Percentiles rank a stretch among this genome's conserved stretches.
Conservation (phyloP, 257 asterid genomes). For the Henckelia pumila region DNA sequence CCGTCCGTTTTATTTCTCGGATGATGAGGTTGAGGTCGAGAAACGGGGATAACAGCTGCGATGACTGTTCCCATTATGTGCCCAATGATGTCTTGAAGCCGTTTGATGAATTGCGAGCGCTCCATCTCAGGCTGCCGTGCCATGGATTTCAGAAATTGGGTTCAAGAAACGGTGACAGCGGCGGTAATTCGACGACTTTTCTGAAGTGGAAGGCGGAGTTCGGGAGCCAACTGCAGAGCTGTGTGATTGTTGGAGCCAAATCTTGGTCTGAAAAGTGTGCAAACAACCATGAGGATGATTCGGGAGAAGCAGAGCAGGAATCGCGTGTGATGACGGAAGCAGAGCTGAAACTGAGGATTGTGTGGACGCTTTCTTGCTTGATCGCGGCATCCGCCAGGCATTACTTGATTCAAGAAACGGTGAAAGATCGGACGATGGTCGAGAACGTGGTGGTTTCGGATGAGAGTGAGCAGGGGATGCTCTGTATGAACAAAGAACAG, state of each 20-base stretch:
- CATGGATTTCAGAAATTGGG: slow-evolving; percentile 19
- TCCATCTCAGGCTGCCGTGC: slow-evolving; percentile 47
- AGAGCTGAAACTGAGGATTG: slow-evolving; percentile 55
- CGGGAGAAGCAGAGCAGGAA: slow-evolving; percentile 1
- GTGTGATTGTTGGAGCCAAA: slow-evolving; percentile 60
- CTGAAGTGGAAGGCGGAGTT: slow-evolving; percentile 74
- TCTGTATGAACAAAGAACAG: slow-evolving; percentile 48
- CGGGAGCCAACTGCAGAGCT: slow-evolving; percentile 59
- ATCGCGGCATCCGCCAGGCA: slow-evolving; percentile 72
- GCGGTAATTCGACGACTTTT: slow-evolving; percentile 24
- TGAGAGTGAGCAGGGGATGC: slow-evolving; percentile 53
- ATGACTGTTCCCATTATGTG: slow-evolving; percentile 28
- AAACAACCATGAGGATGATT: background rate
- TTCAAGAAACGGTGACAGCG: slow-evolving; percentile 13
- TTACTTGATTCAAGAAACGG: slow-evolving; percentile 38
- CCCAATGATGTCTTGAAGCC: slow-evolving; percentile 39
- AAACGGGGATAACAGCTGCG: slow-evolving; percentile 32
- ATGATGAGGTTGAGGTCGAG: slow-evolving; percentile 35
- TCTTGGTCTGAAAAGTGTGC: slow-evolving; percentile 27
- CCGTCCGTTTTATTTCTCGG: slow-evolving; percentile 37
- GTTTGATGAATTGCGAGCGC: slow-evolving; percentile 41
- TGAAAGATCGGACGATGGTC: slow-evolving; percentile 29
- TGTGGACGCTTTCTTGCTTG: slow-evolving; percentile 67
- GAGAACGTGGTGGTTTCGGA: slow-evolving; percentile 48
- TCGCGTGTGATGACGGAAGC: slow-evolving; percentile 38